Percentiles rank a stretch among this genome's conserved stretches.
These are phyloP conservation scores for Tephrocybe sp. DNA, from an alignment of 768 basidiomycete genomes.

Conservation along the genomic window DNA sequence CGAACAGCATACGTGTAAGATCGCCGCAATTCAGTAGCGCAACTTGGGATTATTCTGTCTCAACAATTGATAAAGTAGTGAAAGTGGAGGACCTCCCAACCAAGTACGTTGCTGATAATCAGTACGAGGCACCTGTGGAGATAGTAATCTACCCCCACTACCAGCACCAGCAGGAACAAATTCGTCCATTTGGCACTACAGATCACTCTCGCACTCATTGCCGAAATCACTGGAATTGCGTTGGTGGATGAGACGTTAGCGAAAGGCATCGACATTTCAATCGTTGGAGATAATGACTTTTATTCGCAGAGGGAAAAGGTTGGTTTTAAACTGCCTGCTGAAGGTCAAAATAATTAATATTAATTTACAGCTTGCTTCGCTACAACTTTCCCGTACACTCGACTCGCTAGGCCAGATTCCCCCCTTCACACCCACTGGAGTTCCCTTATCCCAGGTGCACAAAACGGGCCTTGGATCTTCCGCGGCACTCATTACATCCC, in stretches of 20 bases:
- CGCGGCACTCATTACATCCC: conserved; percentile 93
- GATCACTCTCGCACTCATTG: conserved; percentile 65
- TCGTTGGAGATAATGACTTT: conserved; percentile 95
- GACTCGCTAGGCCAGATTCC: conserved; percentile 65
- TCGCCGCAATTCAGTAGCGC: conserved; percentile 91
- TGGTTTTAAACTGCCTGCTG: conserved; percentile 16
- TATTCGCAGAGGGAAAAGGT: conserved; percentile 93
- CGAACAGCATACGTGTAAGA: conserved; percentile 61
- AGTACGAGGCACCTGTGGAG: conserved; percentile 8
- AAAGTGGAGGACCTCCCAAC: conserved; percentile 29
- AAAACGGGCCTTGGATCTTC: conserved; percentile 98
- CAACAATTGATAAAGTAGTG: conserved; percentile 30
- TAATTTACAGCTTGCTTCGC: conserved; percentile 57
- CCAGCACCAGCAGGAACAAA: conserved; percentile 68
- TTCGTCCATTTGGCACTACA: conserved; percentile 91
- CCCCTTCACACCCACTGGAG: conserved; percentile 73
- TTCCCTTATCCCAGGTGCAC: conserved; percentile 78
- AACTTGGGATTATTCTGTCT: conserved; percentile 68
- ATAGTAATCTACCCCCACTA: conserved; percentile 8
- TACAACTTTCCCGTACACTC: conserved; percentile 60
- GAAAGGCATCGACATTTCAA: conserved; percentile 68
- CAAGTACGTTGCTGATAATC: conserved; percentile 34
- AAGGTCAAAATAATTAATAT: background rate
- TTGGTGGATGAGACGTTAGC: conserved; percentile 40
- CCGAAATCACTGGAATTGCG: conserved; percentile 51